phyloP scores from a whole-genome alignment of 2,329 filamentous ascomycete species.

The Trichoderma harzianum region DNA sequence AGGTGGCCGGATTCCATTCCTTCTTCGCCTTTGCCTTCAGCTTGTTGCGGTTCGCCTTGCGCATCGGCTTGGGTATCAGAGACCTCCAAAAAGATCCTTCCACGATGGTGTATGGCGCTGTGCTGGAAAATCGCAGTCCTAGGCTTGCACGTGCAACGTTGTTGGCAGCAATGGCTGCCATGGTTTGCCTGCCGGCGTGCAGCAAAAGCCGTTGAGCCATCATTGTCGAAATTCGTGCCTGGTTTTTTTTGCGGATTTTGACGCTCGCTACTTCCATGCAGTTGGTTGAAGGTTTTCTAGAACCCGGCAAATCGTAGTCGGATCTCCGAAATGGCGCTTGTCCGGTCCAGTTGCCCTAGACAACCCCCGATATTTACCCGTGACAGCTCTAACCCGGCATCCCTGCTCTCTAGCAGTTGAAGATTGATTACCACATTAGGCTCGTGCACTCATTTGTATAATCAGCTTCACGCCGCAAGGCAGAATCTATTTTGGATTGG shows the following conservation, averaged over 20 bases:
- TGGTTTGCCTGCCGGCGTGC: neutral
- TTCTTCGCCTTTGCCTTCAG: constrained; percentile 44
- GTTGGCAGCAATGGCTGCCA: neutral
- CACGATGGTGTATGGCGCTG: constrained; percentile 47
- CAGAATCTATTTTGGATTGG: constrained; percentile 27
- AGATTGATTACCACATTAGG: constrained; percentile 8
- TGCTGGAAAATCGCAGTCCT: constrained; percentile 33
- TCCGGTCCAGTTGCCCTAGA: constrained; percentile 33
- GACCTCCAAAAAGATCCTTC: constrained; percentile 65
- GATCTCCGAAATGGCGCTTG: constrained; percentile 5
- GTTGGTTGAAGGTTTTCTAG: neutral
- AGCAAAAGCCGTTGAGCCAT: constrained; percentile 8
- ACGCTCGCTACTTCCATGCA: neutral
- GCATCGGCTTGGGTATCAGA: constrained; percentile 65
- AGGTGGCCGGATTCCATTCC: constrained; percentile 77
- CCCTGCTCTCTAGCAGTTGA: constrained; percentile 2
- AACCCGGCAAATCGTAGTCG: constrained; percentile 5
- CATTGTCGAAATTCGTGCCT: constrained; percentile 15
- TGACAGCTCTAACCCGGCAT: constrained; percentile 7
- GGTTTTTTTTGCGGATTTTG: neutral
- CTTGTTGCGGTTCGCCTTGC: constrained; percentile 40
- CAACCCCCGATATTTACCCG: constrained; percentile 37
- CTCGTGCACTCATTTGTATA: constrained; percentile 21
- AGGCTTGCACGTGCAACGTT: neutral
- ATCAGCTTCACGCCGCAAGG: constrained; percentile 23